Evolutionary conservation across 805 yeast genomes (phyloP).

Genomic region (Ogataea zsoltii): DNA sequence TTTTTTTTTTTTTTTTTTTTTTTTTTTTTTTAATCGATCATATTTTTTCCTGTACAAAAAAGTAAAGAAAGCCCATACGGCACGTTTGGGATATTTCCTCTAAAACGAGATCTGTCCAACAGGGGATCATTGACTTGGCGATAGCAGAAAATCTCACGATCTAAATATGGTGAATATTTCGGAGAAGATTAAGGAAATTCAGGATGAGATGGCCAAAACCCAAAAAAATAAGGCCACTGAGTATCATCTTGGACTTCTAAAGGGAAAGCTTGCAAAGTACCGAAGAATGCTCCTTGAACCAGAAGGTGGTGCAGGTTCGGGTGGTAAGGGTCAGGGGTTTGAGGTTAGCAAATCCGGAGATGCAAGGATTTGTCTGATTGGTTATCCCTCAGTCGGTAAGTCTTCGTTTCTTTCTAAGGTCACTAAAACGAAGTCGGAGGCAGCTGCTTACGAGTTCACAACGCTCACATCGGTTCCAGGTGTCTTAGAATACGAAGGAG

Average conservation of each 20-base stretch:
- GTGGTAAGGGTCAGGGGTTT: slow-evolving; percentile 76
- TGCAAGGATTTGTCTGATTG: slow-evolving; percentile 92
- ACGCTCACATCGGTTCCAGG: slow-evolving; percentile 97
- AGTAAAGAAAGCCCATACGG: too few species aligned
- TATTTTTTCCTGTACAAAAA: too few species aligned
- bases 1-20: too few species aligned
- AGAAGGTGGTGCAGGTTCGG: slow-evolving; percentile 62
- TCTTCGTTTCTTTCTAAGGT: slow-evolving; percentile 86
- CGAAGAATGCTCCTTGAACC: slow-evolving; percentile 92
- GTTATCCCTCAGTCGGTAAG: slow-evolving; percentile 97
- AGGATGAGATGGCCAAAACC: slow-evolving; percentile 90
- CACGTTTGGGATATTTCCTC: too few species aligned
- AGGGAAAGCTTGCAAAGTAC: slow-evolving; percentile 92
- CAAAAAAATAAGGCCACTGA: slow-evolving; percentile 98
- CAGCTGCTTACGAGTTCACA: slow-evolving; percentile 94
- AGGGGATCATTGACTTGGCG: too few species aligned
- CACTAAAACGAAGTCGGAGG: slow-evolving; percentile 91
- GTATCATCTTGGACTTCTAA: slow-evolving; percentile 89
- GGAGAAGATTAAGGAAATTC: slow-evolving; percentile 85
- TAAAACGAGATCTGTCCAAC: too few species aligned
- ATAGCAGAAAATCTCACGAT: too few species aligned
- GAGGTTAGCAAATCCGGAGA: slow-evolving; percentile 96
- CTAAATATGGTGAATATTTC: slow-evolving; percentile 36
- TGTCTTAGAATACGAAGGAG: slow-evolving; percentile 91
- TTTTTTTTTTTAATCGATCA: too few species aligned